Conservation (phyloP, 2,329 filamentous ascomycete genomes). For the Xylaria multiplex region DNA sequence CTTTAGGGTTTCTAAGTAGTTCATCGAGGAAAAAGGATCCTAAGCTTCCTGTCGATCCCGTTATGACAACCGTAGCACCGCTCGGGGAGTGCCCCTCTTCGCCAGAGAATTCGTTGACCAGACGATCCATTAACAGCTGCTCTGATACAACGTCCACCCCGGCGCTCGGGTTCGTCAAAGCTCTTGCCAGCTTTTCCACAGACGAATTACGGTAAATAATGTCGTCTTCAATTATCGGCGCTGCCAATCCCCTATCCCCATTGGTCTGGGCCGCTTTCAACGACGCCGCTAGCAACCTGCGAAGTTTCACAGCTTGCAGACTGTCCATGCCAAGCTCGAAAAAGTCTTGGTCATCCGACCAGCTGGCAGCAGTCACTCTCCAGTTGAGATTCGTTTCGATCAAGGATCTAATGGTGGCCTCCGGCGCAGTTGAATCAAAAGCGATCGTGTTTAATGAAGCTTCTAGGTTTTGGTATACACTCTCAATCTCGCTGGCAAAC, state of each 20-base stretch:
- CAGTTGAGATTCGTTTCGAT: neutral
- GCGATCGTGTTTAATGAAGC: neutral
- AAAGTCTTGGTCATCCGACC: constrained; percentile 4
- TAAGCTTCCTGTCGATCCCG: constrained; percentile 2
- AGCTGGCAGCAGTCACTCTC: neutral
- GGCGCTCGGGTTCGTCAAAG: neutral
- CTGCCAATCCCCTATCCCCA: neutral
- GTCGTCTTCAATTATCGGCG: neutral
- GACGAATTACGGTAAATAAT: constrained; percentile 1
- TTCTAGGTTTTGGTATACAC: neutral
- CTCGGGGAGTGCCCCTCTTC: neutral
- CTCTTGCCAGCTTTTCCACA: neutral
- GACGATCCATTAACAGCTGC: neutral
- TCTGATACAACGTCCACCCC: neutral
- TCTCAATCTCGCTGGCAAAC: constrained; percentile 1
- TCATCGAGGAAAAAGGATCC: neutral
- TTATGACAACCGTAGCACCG: neutral
- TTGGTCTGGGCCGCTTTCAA: neutral
- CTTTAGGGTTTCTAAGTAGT: neutral
- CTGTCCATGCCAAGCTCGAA: constrained; percentile 12
- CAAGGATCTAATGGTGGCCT: no score
- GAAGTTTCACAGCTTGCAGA: neutral
- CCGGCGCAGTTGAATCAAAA: no score
- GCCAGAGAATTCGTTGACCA: neutral
- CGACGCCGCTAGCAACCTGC: neutral